These are phyloP conservation scores for Trypanosoma congolense DNA, from an alignment of 208 protist species.

Conservation along the genomic window DNA sequence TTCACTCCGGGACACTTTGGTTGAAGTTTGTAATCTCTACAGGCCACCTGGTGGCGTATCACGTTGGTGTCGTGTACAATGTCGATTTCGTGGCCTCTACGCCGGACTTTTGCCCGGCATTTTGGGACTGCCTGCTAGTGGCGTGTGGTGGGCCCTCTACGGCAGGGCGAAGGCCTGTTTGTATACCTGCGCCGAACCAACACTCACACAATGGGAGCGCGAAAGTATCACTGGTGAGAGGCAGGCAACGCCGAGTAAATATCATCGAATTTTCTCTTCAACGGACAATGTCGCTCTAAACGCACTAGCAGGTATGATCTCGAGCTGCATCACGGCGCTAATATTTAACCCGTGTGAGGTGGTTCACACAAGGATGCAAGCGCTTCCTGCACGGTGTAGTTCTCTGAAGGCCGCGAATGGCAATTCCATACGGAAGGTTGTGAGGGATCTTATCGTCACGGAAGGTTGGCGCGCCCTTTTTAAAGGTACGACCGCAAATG, in stretches of 20 bases:
- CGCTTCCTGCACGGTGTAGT: conserved; percentile 31
- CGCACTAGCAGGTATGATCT: conserved; percentile 46
- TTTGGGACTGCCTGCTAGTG: conserved; percentile 64
- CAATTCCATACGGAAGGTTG: conserved; percentile 24
- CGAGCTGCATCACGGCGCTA: conserved; percentile 61
- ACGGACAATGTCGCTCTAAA: conserved; percentile 83
- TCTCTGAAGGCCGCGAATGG: conserved; percentile 3
- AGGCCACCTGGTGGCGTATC: conserved; percentile 15
- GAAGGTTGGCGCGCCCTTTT: conserved; percentile 75
- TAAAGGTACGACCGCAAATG: conserved; percentile 74
- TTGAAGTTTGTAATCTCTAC: conserved; percentile 44
- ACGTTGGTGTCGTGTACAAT: neutral
- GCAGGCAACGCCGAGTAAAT: conserved; percentile 28
- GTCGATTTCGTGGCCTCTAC: conserved; percentile 57
- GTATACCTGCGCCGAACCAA: conserved; percentile 54
- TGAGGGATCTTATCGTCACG: conserved; percentile 40
- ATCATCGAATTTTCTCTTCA: conserved; percentile 67
- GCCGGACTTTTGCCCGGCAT: conserved; percentile 62
- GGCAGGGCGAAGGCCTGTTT: conserved; percentile 63
- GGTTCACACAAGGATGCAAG: conserved; percentile 74
- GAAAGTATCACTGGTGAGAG: neutral
- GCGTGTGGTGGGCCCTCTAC: conserved; percentile 83
- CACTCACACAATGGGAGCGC: conserved; percentile 43
- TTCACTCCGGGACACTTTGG: conserved; percentile 30
- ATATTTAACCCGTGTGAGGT: conserved; percentile 81